Evolutionary conservation across 2,329 filamentous ascomycete genomes (phyloP).

Genomic region (Pezizomycotina sp.): DNA sequence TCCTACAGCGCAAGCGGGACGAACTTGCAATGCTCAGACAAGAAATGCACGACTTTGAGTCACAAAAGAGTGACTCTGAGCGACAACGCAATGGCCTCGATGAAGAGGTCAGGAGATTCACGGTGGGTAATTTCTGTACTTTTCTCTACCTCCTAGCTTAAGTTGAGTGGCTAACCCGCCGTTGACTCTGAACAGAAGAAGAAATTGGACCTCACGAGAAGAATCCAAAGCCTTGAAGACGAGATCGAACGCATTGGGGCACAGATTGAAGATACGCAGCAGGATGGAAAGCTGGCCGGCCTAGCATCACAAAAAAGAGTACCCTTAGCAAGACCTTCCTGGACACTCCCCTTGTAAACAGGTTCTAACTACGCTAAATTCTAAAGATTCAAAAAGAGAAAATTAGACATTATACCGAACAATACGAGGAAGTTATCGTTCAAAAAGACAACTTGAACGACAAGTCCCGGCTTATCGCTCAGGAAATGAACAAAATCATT

Average conservation of each 20-base stretch:
- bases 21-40: no score
- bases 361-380: background rate
- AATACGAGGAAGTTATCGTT: no score
- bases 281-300: constrained; percentile 47
- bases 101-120: no score
- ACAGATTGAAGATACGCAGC: constrained; percentile 40
- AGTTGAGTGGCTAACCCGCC: no score
- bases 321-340: constrained; percentile 1
- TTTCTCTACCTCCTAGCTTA: no score
- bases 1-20: no score
- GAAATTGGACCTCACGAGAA: constrained; percentile 44
- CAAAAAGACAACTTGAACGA: constrained; percentile 8
- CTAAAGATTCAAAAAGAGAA: background rate
- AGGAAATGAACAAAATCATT: constrained; percentile 29
- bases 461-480: constrained; percentile 2
- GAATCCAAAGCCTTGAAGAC: constrained; percentile 38
- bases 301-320: constrained; percentile 34
- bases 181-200: no score
- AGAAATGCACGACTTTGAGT: no score
- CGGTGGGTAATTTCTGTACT: no score
- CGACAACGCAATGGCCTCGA: no score
- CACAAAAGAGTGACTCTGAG: no score
- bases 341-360: background rate
- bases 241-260: constrained; percentile 50
- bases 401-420: no score